Percentiles rank a stretch among this genome's conserved stretches.
Evolutionary conservation across 176 grass and related monocot genomes (phyloP).

Genomic region (Zea mays): DNA sequence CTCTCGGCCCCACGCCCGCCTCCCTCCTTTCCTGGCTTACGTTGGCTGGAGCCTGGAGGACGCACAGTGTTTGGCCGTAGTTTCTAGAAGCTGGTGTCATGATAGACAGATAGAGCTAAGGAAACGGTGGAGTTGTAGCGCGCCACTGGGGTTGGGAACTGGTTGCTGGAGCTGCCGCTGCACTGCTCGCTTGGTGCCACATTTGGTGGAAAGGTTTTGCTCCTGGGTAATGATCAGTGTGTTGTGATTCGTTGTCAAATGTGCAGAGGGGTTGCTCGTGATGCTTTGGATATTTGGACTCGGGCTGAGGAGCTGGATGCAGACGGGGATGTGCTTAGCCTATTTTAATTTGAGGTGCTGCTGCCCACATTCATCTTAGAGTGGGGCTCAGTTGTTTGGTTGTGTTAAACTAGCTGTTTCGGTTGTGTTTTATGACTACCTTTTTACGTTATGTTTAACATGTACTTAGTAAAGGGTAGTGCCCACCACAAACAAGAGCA

Average conservation of each 20-base stretch:
- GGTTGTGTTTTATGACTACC: neutral
- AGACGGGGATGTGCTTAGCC: neutral
- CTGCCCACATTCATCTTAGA: constrained; percentile 2
- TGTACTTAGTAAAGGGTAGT: neutral
- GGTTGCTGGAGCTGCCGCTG: neutral
- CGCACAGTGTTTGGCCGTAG: neutral
- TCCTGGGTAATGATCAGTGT: neutral
- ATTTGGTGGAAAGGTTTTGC: neutral
- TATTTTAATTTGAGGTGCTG: neutral
- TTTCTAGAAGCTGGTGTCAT: neutral
- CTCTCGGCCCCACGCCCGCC: neutral
- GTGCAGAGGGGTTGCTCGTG: neutral
- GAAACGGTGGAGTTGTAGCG: neutral
- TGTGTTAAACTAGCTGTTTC: neutral
- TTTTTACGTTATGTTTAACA: neutral
- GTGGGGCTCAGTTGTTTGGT: neutral
- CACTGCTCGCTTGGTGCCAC: neutral
- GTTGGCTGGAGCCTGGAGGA: neutral
- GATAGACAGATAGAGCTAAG: neutral
- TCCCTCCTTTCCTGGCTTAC: neutral
- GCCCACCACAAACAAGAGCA: neutral
- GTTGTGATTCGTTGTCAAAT: neutral
- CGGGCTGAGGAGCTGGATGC: neutral
- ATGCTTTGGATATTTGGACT: neutral
- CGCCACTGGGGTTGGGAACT: neutral